Percentiles rank a stretch among this genome's conserved stretches.
phyloP scores from a whole-genome alignment of 768 basidiomycete species.

The Nidula microcarpa region DNA sequence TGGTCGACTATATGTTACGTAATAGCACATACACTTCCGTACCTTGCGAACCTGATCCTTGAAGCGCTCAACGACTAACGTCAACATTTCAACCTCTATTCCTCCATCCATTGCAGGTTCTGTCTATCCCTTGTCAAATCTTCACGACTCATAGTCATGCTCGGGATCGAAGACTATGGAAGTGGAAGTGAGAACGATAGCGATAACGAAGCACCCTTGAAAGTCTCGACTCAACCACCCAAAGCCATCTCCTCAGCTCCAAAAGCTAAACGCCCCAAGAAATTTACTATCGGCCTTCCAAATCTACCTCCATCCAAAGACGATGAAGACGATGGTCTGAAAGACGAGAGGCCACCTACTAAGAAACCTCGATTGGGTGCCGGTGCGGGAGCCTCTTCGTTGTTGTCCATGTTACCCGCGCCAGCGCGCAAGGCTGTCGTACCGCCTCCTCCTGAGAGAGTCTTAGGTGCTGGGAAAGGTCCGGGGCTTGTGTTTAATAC shows the following conservation, averaged over 20 bases:
- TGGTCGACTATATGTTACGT: no score
- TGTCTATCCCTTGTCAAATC: no score
- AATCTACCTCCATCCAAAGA: conserved; percentile 27
- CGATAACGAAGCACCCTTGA: conserved; percentile 16
- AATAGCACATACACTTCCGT: no score
- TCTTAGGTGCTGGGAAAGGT: conserved; percentile 63
- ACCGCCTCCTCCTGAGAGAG: conserved; percentile 40
- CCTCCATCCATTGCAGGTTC: no score
- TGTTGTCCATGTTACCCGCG: conserved; percentile 72
- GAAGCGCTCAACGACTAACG: no score
- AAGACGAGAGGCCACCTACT: conserved; percentile 43
- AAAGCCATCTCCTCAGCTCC: conserved; percentile 13
- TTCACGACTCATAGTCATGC: conserved; percentile 38
- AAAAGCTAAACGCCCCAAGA: conserved; percentile 34
- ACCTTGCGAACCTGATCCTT: no score
- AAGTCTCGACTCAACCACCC: conserved; percentile 17
- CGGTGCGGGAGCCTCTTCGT: conserved; percentile 62
- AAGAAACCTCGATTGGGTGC: conserved; percentile 60
- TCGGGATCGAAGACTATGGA: conserved; percentile 75
- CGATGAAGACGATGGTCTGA: conserved; percentile 29
- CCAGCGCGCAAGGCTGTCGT: conserved; percentile 57
- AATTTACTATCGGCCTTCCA: conserved; percentile 60
- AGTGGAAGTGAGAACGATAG: conserved; percentile 64
- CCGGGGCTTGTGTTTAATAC: conserved; percentile 61
- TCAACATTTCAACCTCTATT: no score